Evolutionary conservation across 1,139 yeast genomes (phyloP).

Genomic region (Scheffersomyces quercinus): DNA sequence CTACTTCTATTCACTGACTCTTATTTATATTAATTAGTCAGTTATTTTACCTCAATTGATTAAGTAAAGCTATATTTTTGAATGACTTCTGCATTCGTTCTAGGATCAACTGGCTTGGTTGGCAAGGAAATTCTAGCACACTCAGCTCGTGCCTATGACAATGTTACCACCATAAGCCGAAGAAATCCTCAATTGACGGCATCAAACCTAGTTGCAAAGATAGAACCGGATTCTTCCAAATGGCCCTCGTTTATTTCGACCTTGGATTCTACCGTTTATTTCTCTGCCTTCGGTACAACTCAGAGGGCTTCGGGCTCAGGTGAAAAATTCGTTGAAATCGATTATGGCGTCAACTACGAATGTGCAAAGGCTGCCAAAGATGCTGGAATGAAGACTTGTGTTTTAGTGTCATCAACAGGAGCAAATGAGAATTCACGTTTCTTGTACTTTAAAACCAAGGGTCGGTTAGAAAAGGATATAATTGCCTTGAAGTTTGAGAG

Average conservation of each 20-base stretch:
- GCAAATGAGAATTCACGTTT: constrained; percentile 56
- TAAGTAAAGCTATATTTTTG: no score
- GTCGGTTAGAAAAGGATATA: constrained; percentile 62
- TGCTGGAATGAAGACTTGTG: constrained; percentile 62
- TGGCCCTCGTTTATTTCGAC: constrained; percentile 39
- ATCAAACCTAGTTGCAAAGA: constrained; percentile 27
- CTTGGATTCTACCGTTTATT: constrained; percentile 32
- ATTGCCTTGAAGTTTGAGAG: constrained; percentile 58
- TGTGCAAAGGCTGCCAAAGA: constrained; percentile 71
- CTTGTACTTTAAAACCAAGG: constrained; percentile 58
- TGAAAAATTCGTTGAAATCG: constrained; percentile 65
- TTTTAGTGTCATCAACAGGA: constrained; percentile 62
- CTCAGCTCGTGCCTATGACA: constrained; percentile 30
- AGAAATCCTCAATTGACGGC: constrained; percentile 24
- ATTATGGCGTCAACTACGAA: constrained; percentile 64
- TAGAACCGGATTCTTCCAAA: constrained; percentile 37
- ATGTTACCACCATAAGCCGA: constrained; percentile 49
- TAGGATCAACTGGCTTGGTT: constrained; percentile 67
- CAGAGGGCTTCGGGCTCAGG: constrained; percentile 67
- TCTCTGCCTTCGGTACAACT: constrained; percentile 81
- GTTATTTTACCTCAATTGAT: no score
- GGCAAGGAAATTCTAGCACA: constrained; percentile 50
- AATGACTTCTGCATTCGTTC: constrained; percentile 28
- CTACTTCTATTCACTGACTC: no score
- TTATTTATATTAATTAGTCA: no score